Conservation (phyloP, 148 eudicot genomes). For the Vaccinium darrowii region DNA sequence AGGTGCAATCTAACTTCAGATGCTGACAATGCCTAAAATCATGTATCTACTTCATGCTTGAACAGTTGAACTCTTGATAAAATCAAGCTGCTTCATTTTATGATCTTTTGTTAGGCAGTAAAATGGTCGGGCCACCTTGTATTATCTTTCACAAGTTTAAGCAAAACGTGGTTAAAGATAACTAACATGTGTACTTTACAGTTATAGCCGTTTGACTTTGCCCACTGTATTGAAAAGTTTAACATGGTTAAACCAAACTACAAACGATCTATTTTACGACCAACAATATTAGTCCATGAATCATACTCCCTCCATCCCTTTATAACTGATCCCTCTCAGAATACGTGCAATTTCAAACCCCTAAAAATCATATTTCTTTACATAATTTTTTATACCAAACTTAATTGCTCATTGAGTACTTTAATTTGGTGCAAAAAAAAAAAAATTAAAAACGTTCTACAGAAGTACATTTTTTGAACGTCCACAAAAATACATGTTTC, state of each 20-base stretch:
- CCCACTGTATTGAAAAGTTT: not conserved
- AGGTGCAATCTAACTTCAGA: not conserved
- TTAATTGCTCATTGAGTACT: no score
- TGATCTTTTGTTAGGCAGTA: not conserved
- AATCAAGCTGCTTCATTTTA: not conserved
- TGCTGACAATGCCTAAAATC: not conserved
- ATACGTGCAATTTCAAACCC: no score
- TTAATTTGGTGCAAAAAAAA: no score
- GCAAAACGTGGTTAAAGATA: not conserved
- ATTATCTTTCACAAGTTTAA: not conserved
- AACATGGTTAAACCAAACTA: not conserved
- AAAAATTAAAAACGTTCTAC: no score
- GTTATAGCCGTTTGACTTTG: not conserved
- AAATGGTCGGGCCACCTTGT: not conserved
- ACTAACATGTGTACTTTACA: not conserved
- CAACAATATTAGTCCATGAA: not conserved
- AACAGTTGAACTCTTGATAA: not conserved
- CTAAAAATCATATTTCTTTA: no score
- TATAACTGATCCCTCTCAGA: no score
- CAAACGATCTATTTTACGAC: not conserved
- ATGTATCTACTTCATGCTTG: not conserved
- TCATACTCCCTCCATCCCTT: not conserved
- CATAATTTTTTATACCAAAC: no score
- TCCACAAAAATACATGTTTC: no score
- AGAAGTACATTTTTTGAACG: no score